Evolutionary conservation across 2,329 filamentous ascomycete genomes (phyloP), one percentile per base, ranked within the genome.

Genomic region (Stemphylium lycopersici): DNA sequence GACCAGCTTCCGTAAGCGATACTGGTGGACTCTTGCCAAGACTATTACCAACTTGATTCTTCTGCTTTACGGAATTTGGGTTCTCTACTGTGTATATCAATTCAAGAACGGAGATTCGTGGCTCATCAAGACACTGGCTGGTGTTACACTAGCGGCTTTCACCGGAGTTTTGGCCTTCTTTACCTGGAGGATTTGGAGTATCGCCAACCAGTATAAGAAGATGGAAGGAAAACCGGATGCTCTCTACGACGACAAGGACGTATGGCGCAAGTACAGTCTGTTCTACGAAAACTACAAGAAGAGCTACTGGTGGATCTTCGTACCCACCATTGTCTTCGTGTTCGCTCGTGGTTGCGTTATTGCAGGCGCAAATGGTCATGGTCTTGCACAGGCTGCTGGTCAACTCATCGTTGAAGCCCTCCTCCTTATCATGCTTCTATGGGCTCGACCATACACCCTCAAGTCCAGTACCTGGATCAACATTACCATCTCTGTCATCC

Each of bases 251-350:
- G 84, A 98, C 78, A 96, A 95, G 80, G 85, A 89, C 54, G 87
- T 89, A 36, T 97, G 95, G 93, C 83, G 91, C 74, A 96, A 95
- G 80, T 99, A 99, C 83, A 95, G 90, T 68, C 83, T 97, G 58
- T 98, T 99, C 79, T 99, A 99, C 80, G 95, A 98, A 69, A 89
- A 88, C 66, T 98, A 96, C 82, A 92, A 91, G 79, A 91, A 90
- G 76, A 86, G 88, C 66, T 96, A 93, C 80, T 99, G 95, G 95
- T 98, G 93, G 93, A 78, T 97, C 20, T 98, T 99, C 72, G 83
- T 98, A 12, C 95, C 95, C 0, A 81, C 84, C 57, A 96, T 98
- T 69, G 57, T 92, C 60, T 98, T 98, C 81, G 90, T 93, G 81
- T 92, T 97, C 70, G 88, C 87, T 71, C 95, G 95, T 79, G 93